A percentile compares a stretch with the other conserved stretches of the same genome.
phyloP scores from a whole-genome alignment of 495 filamentous ascomycete species.

The Neurospora sp. region DNA sequence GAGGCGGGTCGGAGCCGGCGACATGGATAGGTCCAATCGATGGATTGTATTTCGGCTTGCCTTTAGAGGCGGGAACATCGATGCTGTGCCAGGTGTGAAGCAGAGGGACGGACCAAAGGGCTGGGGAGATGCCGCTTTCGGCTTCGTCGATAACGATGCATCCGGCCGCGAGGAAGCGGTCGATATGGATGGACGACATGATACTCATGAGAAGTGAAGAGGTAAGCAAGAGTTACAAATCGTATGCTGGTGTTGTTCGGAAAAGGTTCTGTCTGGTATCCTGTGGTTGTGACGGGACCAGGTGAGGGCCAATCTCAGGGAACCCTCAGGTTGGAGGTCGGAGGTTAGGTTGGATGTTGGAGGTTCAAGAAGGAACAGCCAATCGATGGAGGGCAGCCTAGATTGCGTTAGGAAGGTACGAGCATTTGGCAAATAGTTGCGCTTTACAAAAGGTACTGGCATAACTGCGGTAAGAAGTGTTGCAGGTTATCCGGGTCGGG shows the following conservation, averaged over 20 bases:
- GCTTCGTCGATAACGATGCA: conserved; percentile 20
- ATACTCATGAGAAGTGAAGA: background rate
- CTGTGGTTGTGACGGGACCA: background rate
- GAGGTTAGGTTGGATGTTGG: background rate
- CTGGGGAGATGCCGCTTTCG: background rate
- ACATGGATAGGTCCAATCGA: background rate
- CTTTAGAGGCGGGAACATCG: background rate
- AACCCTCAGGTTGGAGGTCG: conserved; percentile 14
- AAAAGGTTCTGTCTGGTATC: background rate
- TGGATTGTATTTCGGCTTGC: background rate
- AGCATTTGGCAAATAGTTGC: background rate
- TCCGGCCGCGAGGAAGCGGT: conserved; percentile 26
- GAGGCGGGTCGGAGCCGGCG: background rate
- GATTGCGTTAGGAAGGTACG: background rate
- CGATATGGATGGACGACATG: background rate
- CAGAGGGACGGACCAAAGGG: conserved; percentile 1
- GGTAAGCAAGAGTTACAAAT: background rate
- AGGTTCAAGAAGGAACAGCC: background rate
- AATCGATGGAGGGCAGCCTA: background rate
- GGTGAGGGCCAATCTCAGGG: background rate
- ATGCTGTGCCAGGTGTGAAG: conserved; percentile 17
- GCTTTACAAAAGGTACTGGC: background rate
- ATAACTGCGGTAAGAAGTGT: background rate
- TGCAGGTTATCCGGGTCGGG: background rate
- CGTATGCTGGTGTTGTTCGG: background rate